Base-by-base conservation (phyloP, 1,139 yeast species). In the Diutina ranongensis region DNA sequence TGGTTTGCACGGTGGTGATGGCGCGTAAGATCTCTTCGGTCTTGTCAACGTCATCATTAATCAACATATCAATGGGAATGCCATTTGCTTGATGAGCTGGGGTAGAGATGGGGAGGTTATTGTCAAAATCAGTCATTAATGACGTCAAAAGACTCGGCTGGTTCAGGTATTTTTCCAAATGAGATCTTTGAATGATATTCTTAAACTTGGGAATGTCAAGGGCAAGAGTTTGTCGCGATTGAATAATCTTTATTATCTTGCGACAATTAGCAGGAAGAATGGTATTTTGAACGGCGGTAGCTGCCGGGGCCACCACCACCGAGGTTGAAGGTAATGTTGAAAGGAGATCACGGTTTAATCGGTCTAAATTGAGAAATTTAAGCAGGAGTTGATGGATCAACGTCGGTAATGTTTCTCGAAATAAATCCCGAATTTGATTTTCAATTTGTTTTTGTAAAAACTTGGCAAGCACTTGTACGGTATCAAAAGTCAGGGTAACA, bases 371-470 rank as follows among this genome's bases (percentile, higher is more conserved):
- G 21, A 70, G 64, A 7, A 76, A 74, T 54, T 76, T 77, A 54
- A 84, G 76, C 21, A 89, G 80, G 49, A 86, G 72, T 54, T 81
- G 78, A 61, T 87, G 92, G 46, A 87, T 70, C 42, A 86, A 77
- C 4, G 87, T 80, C 1, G 96, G 96, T 47, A 87, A 68, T 45
- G 88, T 84, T 58, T 87, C 95, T 50, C 94, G 71, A 62, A 87
- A 86, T 52, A 87, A 65, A 47, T 82, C 86, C 47, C 94, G 67
- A 40, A 87, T 81, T 59, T 85, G 94, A 48, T 71, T 74, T 59
- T 87, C 95, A 51, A 87, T 87, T 59, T 86, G 94, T 44, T 75
- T 75, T 57, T 87, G 95, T 48, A 87, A 64, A 53, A 85, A 84
- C 50, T 79, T 74, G 16, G 94, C 94, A 56, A 87, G 77, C 1